phyloP scores from a whole-genome alignment of 306 rosid species.

The Cucurbita argyrosperma region DNA sequence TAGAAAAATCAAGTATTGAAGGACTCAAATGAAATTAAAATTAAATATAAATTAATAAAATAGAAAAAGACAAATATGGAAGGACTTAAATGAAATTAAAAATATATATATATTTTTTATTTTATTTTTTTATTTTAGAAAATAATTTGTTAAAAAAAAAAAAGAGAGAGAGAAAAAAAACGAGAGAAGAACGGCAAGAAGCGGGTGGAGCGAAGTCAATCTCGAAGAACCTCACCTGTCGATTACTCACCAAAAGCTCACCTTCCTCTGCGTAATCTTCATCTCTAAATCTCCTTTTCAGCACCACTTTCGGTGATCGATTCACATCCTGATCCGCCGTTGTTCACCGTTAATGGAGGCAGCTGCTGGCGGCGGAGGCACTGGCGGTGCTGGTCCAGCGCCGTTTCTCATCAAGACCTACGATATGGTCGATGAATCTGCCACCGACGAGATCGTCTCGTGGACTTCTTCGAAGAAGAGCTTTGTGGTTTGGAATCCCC shows the following conservation, averaged over 20 bases:
- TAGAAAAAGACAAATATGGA: too few species aligned
- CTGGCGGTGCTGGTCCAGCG: conserved; percentile 57
- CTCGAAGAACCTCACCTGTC: neutral
- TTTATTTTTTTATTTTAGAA: neutral
- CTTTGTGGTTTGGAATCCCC: conserved; percentile 90
- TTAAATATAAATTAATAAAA: too few species aligned
- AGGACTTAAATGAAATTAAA: too few species aligned
- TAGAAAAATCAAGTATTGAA: too few species aligned
- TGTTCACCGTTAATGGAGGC: neutral
- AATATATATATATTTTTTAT: neutral
- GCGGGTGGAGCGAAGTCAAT: conserved; percentile 4
- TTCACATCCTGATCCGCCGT: neutral
- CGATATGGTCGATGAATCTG: conserved; percentile 81
- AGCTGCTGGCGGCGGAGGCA: conserved; percentile 35
- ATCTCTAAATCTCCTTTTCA: neutral
- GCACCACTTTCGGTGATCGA: neutral
- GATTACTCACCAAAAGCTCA: neutral
- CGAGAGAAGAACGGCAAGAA: neutral
- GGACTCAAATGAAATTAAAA: too few species aligned
- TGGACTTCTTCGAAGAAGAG: conserved; percentile 64
- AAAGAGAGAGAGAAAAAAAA: neutral
- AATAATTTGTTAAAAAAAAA: too few species aligned
- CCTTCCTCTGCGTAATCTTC: neutral
- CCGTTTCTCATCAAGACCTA: conserved; percentile 81
- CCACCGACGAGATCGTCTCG: conserved; percentile 68